Conservation (phyloP, 768 basidiomycete genomes). For the Asterophora lycoperdoides region DNA sequence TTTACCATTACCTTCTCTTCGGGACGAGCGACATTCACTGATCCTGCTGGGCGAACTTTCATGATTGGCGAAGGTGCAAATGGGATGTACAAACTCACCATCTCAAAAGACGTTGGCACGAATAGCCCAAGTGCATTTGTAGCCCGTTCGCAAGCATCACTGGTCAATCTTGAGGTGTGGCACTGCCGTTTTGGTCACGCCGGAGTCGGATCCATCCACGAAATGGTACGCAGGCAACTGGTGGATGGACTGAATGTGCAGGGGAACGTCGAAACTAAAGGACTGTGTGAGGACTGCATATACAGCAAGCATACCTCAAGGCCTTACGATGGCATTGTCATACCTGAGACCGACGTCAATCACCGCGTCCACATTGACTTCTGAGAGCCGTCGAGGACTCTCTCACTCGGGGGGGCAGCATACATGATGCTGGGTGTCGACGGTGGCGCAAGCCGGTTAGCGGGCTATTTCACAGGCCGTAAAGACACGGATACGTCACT, state of each 20-base stretch:
- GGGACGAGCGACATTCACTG: not conserved
- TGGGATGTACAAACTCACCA: slow-evolving; percentile 1
- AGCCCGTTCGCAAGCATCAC: slow-evolving; percentile 13
- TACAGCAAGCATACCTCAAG: not conserved
- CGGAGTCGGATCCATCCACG: slow-evolving; percentile 5
- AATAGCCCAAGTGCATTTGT: slow-evolving; percentile 6
- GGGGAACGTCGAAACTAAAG: not conserved
- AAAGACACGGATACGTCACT: slow-evolving; percentile 19
- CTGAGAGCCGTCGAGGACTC: slow-evolving; percentile 21
- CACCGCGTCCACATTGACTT: slow-evolving; percentile 15
- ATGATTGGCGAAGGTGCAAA: not conserved
- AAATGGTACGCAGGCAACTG: slow-evolving; percentile 10
- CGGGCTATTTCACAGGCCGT: too few relatives aligned
- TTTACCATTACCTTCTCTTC: not conserved
- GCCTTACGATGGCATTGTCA: slow-evolving; percentile 21
- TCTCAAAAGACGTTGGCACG: too few relatives aligned
- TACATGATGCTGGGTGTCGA: too few relatives aligned
- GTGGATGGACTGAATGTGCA: slow-evolving; percentile 20
- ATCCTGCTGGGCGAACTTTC: not conserved
- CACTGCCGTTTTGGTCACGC: slow-evolving; percentile 26
- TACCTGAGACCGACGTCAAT: too few relatives aligned
- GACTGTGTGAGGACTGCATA: slow-evolving; percentile 20
- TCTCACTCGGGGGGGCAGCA: slow-evolving; percentile 14
- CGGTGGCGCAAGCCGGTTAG: too few relatives aligned
- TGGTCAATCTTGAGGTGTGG: slow-evolving; percentile 20